A percentile compares a stretch with the other conserved stretches of the same genome.
These are phyloP conservation scores for Fusarium floridanum DNA, from an alignment of 2,329 filamentous ascomycete genomes.

Conservation along the genomic window DNA sequence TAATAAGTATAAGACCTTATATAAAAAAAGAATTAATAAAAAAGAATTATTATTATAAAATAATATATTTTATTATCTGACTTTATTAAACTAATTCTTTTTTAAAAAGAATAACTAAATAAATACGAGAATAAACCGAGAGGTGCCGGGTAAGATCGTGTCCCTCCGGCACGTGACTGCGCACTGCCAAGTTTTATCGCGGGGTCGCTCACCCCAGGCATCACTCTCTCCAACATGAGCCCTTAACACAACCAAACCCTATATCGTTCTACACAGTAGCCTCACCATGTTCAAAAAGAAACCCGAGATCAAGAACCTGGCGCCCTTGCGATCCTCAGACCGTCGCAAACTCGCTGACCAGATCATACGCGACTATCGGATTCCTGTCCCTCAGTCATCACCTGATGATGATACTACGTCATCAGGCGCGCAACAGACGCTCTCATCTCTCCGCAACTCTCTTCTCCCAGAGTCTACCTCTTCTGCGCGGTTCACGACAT, in stretches of 20 bases:
- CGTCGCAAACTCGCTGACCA: conserved; percentile 41
- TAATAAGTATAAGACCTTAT: too few relatives aligned
- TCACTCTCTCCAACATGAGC: neutral
- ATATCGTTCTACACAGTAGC: neutral
- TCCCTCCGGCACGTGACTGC: neutral
- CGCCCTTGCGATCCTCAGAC: conserved; percentile 41
- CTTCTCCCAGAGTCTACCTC: conserved; percentile 40
- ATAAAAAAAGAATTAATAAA: too few relatives aligned
- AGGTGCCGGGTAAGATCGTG: neutral
- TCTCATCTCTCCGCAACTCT: conserved; percentile 36
- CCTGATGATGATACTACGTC: conserved; percentile 26
- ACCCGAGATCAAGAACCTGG: conserved; percentile 41
- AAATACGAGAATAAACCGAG: too few relatives aligned
- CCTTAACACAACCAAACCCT: neutral
- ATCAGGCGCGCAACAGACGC: conserved; percentile 25
- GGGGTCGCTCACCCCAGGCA: neutral
- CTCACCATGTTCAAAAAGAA: conserved; percentile 40
- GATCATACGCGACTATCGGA: conserved; percentile 42
- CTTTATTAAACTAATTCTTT: too few relatives aligned
- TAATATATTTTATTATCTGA: too few relatives aligned
- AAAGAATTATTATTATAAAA: too few relatives aligned
- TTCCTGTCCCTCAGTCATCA: conserved; percentile 24
- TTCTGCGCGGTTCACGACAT: conserved; percentile 39
- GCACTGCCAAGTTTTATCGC: neutral
- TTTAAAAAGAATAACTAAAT: too few relatives aligned